These are phyloP conservation scores for Pyrenula massariospora DNA, from an alignment of 495 filamentous ascomycete genomes.

Conservation along the genomic window DNA sequence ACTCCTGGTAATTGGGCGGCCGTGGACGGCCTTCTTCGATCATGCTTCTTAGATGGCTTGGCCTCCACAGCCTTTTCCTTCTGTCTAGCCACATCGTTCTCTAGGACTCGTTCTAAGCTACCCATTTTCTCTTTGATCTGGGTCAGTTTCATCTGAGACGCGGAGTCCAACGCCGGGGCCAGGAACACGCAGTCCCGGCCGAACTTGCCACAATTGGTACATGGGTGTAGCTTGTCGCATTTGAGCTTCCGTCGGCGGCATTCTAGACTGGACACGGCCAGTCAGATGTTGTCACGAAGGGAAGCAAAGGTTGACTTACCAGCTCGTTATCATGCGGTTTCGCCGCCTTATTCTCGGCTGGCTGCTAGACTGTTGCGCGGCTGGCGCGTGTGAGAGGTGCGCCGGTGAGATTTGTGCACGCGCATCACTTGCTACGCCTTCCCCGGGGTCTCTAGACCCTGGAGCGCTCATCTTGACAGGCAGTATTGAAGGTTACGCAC, in stretches of 20 bases:
- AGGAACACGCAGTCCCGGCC: slow-evolving; percentile 55
- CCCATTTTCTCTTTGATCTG: slow-evolving; percentile 64
- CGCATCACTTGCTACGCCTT: too few relatives aligned
- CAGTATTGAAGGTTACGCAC: too few relatives aligned
- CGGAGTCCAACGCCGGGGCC: slow-evolving; percentile 46
- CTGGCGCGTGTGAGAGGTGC: not conserved
- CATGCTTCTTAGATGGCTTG: not conserved
- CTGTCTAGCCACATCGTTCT: slow-evolving; percentile 37
- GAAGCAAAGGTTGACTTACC: slow-evolving; percentile 6
- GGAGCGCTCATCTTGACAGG: too few relatives aligned
- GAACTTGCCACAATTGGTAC: slow-evolving; percentile 55
- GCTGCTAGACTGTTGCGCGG: not conserved
- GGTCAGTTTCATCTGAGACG: slow-evolving; percentile 46
- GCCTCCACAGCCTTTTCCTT: not conserved
- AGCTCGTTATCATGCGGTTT: not conserved
- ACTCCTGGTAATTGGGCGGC: not conserved
- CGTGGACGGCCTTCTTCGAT: not conserved
- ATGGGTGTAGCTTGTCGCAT: slow-evolving; percentile 66
- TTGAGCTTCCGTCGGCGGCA: slow-evolving; percentile 71
- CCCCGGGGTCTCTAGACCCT: too few relatives aligned
- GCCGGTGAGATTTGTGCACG: not conserved
- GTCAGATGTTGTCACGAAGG: slow-evolving; percentile 53
- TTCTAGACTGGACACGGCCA: slow-evolving; percentile 59
- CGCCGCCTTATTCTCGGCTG: not conserved
- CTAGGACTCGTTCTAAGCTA: slow-evolving; percentile 47